A percentile compares a stretch with the other conserved stretches of the same genome.
phyloP scores from a whole-genome alignment of 2,329 filamentous ascomycete species.

The Dendryphion nanum region DNA sequence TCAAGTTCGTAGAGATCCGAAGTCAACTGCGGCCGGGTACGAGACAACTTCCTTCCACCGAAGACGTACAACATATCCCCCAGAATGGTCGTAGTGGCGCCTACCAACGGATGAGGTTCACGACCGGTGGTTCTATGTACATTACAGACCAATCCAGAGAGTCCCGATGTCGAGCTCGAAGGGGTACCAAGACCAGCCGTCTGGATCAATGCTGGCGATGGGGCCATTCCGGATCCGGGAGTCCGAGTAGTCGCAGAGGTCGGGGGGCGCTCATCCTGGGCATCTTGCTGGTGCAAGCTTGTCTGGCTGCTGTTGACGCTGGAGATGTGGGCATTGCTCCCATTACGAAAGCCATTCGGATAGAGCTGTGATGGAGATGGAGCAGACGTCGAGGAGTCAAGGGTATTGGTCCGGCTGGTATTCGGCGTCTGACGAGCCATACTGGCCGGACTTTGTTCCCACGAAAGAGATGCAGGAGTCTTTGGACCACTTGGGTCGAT shows the following conservation, averaged over 20 bases:
- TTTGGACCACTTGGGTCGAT: constrained; percentile 17
- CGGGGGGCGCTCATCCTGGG: constrained; percentile 41
- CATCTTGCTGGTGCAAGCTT: constrained; percentile 45
- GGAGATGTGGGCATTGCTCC: constrained; percentile 36
- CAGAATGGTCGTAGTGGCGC: constrained; percentile 90
- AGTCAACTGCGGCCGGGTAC: constrained; percentile 79
- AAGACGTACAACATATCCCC: constrained; percentile 98
- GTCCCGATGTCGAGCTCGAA: constrained; percentile 53
- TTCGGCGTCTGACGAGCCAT: constrained; percentile 45
- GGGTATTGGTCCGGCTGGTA: constrained; percentile 46
- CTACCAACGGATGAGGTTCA: constrained; percentile 87
- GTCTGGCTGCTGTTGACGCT: constrained; percentile 48
- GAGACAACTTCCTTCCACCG: constrained; percentile 82
- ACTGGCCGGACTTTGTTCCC: constrained; percentile 30
- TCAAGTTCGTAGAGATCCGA: constrained; percentile 93
- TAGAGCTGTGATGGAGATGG: constrained; percentile 45
- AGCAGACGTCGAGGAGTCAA: constrained; percentile 47
- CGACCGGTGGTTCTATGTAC: constrained; percentile 81
- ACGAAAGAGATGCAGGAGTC: constrained; percentile 16
- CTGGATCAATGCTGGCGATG: constrained; percentile 39
- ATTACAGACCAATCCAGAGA: constrained; percentile 68
- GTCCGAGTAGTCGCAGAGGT: constrained; percentile 33
- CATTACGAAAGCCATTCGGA: constrained; percentile 32
- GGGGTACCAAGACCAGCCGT: constrained; percentile 38
- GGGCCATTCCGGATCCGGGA: constrained; percentile 46